A percentile compares a stretch with the other conserved stretches of the same genome.
These are phyloP conservation scores for Stereocaulon alpinum DNA, from an alignment of 495 filamentous ascomycete genomes.

Conservation along the genomic window DNA sequence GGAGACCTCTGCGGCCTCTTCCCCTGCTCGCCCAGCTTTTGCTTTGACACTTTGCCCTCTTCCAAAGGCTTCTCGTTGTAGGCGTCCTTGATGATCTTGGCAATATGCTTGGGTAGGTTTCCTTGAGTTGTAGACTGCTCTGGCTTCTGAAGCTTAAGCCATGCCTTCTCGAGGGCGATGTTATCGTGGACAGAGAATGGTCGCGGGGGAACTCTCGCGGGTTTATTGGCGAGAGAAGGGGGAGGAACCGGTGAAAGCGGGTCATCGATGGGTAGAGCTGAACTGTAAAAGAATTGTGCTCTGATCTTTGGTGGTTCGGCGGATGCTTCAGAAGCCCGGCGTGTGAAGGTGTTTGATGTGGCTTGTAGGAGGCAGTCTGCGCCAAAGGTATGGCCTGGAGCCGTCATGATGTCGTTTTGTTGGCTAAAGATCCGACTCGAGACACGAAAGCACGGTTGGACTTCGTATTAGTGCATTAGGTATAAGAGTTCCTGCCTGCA, in stretches of 20 bases:
- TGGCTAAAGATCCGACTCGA: background rate
- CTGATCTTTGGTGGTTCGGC: slow-evolving; percentile 37
- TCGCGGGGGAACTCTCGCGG: slow-evolving; percentile 49
- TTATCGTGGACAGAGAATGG: slow-evolving; percentile 73
- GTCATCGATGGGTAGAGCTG: slow-evolving; percentile 69
- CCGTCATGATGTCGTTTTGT: background rate
- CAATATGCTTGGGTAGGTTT: background rate
- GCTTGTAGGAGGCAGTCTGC: slow-evolving; percentile 40
- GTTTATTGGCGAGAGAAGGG: slow-evolving; percentile 36
- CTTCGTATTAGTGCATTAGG: background rate
- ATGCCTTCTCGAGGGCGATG: slow-evolving; percentile 60
- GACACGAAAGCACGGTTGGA: background rate
- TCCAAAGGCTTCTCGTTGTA: background rate
- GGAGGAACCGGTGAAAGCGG: slow-evolving; percentile 60
- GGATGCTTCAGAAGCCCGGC: slow-evolving; percentile 26
- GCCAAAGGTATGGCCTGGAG: slow-evolving; percentile 43
- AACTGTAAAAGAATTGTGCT: slow-evolving; percentile 75
- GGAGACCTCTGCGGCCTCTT: background rate
- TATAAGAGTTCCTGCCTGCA: slow-evolving; percentile 9
- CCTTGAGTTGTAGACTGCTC: background rate
- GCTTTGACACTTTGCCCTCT: slow-evolving; percentile 1
- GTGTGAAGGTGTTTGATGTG: slow-evolving; percentile 28
- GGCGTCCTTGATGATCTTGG: slow-evolving; percentile 9
- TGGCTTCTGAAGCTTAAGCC: slow-evolving; percentile 44
- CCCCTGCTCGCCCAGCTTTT: background rate